Evolutionary conservation across 441 rosid genomes (phyloP), one percentile per base, ranked within the genome.

Genomic region (Breynia disticha): DNA sequence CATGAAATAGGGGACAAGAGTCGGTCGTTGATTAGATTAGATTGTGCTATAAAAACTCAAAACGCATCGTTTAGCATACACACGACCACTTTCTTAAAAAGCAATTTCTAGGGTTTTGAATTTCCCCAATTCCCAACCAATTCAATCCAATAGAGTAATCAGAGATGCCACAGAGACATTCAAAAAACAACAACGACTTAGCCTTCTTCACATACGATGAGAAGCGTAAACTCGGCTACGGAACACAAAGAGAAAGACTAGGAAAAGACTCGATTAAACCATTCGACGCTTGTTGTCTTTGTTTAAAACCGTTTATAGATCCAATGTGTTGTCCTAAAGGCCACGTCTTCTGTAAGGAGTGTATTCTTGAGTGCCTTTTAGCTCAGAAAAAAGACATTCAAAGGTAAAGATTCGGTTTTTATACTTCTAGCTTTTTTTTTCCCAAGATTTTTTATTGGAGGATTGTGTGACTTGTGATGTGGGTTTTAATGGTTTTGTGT

Each of bases 171-270:
- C 97, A 88, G 74, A 73, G 97, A 63, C 97, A 86, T 65, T 88
- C 97, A 55, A 88, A 88, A 78, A 86, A 83, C 79, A 86, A 83
- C 76, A 88, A 85, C 50, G 97, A 88, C 63, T 74, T 85, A 59
- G 91, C 96, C 10, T 89, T 76, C 74, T 89, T 83, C 82, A 89
- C 97, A 8, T 86, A 89, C 77, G 93, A 86, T 51, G 95, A 89
- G 90, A 88, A 88, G 81, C 66, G 75, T 52, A 83, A 86, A 76
- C 79, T 88, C 46, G 93, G 95, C 9, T 88, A 86, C 32, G 95
- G 95, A 17, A 88, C 97, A 28, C 97, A 88, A 71, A 83, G 52
- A 75, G 97, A 88, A 83, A 60, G 97, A 62, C 83, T 88, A 5
- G 95, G 97, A 8, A 86, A 67, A 70, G 97, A 88, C 71, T 88